These are phyloP conservation scores for Bruguiera hainesii DNA, from an alignment of 441 rosid genomes.

Conservation along the genomic window DNA sequence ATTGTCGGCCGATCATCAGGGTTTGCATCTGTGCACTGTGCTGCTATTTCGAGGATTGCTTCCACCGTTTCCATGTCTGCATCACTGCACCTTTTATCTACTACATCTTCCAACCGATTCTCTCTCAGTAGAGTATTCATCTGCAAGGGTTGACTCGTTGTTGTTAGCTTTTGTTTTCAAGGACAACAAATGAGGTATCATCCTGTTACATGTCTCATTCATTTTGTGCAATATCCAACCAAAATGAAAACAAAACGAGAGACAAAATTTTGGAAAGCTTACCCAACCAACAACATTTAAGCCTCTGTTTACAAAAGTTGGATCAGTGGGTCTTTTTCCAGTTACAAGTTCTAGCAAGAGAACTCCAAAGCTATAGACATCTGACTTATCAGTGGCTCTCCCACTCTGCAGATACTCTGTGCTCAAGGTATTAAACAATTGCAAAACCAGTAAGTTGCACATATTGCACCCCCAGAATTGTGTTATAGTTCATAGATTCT, in stretches of 20 bases:
- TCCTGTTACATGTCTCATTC: too few species aligned
- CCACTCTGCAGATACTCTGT: constrained; percentile 95
- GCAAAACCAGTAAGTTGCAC: not conserved
- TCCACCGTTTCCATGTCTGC: constrained; percentile 65
- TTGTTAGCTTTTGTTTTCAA: too few species aligned
- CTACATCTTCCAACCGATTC: constrained; percentile 63
- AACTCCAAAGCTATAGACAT: constrained; percentile 97
- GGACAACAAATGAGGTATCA: not conserved
- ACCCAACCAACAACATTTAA: constrained; percentile 98
- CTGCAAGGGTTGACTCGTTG: constrained; percentile 27
- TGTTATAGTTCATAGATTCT: not conserved
- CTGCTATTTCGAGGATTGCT: constrained; percentile 77
- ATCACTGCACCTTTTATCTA: constrained; percentile 60
- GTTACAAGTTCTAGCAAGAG: constrained; percentile 87
- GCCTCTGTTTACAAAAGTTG: constrained; percentile 68
- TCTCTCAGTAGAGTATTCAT: constrained; percentile 78
- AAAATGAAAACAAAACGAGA: too few species aligned
- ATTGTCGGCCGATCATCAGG: constrained; percentile 78
- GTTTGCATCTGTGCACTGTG: constrained; percentile 71
- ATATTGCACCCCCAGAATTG: not conserved
- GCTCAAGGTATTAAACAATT: constrained; percentile 3
- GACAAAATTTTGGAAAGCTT: constrained; percentile 19
- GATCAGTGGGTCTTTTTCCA: constrained; percentile 90
- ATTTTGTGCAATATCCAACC: too few species aligned
- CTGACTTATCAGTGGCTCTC: constrained; percentile 91